phyloP scores from a whole-genome alignment of 148 eudicot genomes.

The Rhododendron molle region DNA sequence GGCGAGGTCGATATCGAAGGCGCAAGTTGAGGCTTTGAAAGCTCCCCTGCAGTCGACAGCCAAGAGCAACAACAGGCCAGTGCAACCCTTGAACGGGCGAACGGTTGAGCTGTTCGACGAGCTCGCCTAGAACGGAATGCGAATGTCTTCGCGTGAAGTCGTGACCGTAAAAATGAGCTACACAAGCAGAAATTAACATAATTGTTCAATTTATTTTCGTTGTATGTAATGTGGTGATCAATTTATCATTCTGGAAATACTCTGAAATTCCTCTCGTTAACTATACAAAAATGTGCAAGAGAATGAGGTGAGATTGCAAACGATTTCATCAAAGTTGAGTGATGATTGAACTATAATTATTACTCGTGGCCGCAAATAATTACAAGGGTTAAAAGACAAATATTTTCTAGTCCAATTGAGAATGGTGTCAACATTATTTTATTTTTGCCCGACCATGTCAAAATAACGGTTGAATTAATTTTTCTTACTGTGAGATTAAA shows the following conservation, averaged over 20 bases:
- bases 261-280: background rate
- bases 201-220: background rate
- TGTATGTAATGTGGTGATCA: background rate
- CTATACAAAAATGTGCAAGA: too few relatives aligned
- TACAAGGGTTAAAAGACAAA: too few relatives aligned
- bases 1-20: slow-evolving; percentile 53
- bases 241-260: background rate
- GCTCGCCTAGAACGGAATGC: background rate
- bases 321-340: too few relatives aligned
- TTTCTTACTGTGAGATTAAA: too few relatives aligned
- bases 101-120: slow-evolving; percentile 41
- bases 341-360: too few relatives aligned
- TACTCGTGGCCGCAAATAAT: too few relatives aligned
- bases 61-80: slow-evolving; percentile 61
- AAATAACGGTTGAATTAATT: too few relatives aligned
- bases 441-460: too few relatives aligned
- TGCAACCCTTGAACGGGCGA: slow-evolving; percentile 57
- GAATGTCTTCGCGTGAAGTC: background rate
- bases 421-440: too few relatives aligned
- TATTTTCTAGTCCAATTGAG: too few relatives aligned
- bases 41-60: slow-evolving; percentile 40
- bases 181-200: background rate
- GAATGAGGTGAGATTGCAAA: too few relatives aligned
- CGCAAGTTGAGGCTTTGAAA: slow-evolving; percentile 33
- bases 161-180: background rate